Base-by-base conservation (phyloP, 305 asterid species). In the Nicotiana rustica region DNA sequence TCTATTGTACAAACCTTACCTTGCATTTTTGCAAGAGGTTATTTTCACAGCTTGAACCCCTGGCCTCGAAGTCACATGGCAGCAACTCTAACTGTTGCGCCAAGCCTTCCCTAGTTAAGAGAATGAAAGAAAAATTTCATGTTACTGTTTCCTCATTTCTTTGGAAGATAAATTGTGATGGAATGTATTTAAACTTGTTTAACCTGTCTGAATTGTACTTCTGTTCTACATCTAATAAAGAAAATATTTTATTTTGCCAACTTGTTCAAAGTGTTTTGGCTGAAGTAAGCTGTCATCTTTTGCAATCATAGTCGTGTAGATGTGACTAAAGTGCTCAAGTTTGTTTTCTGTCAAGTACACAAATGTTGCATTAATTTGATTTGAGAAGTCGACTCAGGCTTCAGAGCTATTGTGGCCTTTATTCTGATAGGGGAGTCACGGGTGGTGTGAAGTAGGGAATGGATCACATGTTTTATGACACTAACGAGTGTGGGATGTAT, bases 81-180 rank as follows among this genome's bases (percentile, higher is more conserved):
- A 10, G 10, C 2, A 41, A 41, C 49, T 41, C 10, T 6, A 41
- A 41, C 2, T 0, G 9, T 68, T 68, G 31, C 10, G 17, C 76
- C 55, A 8, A 68, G 31, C 31, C 31, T 68, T 52, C 4, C 76
- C 2, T 35, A 17, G 9, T 68, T 68, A 41, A 8, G 41, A 68
- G 76, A 68, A 68, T 36, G 55, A 68, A 31, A 62, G 76, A 36
- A 35, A 67, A 67, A 7, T 21, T 17, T 35, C 38, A 68, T 68
- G 55, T 17, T 67, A 67, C 15, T 68, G 52, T 19, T n/a, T 68
- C 15, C 76, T 52, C 76, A 9, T 4, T 35, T 67, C 52, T 17
- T 41, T 36, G 29, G 49, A 68, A 33, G 76, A 68, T 68, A 62
- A 41, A 15, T 35, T 67, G 77, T 69, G 60, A 13, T 5, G 60